A percentile compares a stretch with the other conserved stretches of the same genome.
phyloP scores from a whole-genome alignment of 192 early-diverging fungal genomes.

The Backusella macrospora region DNA sequence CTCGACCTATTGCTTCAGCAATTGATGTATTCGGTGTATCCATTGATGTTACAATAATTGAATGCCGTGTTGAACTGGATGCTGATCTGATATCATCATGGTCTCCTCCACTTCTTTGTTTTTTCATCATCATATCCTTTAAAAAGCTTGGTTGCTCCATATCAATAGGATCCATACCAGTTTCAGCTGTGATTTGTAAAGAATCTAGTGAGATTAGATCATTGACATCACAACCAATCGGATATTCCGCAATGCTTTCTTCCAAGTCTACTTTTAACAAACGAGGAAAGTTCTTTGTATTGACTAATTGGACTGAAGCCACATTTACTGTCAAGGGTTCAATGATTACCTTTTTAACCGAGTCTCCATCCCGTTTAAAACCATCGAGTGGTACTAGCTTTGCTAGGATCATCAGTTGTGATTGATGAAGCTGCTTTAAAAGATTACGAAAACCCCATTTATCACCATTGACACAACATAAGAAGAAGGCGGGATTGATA shows the following conservation, averaged over 20 bases:
- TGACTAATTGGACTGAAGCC: conserved; percentile 3
- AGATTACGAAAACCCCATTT: neutral
- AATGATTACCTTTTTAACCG: neutral
- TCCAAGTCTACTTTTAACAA: neutral
- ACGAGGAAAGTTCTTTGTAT: conserved; percentile 2
- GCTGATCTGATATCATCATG: neutral
- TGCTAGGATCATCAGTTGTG: conserved; percentile 8
- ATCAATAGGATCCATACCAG: neutral
- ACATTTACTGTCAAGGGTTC: conserved; percentile 1
- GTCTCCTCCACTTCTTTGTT: neutral
- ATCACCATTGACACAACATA: conserved; percentile 2
- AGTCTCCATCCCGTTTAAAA: neutral
- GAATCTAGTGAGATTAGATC: too few species aligned
- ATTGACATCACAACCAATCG: neutral
- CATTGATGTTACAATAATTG: too few species aligned
- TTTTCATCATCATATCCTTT: neutral
- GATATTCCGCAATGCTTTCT: conserved; percentile 1
- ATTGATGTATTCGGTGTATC: neutral
- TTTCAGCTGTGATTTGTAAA: too few species aligned
- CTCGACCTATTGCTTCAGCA: neutral
- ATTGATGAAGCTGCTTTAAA: neutral
- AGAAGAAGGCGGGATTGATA: neutral
- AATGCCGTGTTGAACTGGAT: neutral
- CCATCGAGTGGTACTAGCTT: conserved; percentile 1
- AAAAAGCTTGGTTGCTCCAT: neutral